Conservation (phyloP, 306 rosid genomes). For the Hippophae rhamnoides region DNA sequence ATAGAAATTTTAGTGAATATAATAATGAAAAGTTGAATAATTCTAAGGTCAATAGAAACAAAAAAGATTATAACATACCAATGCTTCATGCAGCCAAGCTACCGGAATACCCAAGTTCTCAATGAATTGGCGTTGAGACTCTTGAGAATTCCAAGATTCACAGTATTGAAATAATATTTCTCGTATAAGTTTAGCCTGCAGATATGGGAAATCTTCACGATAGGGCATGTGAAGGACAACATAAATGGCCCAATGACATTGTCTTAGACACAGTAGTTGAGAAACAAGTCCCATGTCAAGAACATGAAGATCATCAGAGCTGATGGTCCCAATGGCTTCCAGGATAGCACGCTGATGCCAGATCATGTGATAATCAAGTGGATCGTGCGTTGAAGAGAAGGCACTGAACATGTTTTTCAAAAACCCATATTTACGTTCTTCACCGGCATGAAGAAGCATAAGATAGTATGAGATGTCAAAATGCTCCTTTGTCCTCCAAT, state of each 20-base stretch:
- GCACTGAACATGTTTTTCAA: constrained; percentile 82
- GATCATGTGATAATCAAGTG: constrained; percentile 93
- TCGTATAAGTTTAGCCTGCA: constrained; percentile 69
- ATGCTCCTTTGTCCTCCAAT: constrained; percentile 32
- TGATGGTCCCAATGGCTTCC: constrained; percentile 83
- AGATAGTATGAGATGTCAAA: constrained; percentile 85
- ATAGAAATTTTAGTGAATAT: constrained; percentile 4
- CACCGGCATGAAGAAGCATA: constrained; percentile 85
- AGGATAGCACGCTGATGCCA: constrained; percentile 88
- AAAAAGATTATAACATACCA: constrained; percentile 43
- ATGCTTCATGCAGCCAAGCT: constrained; percentile 90
- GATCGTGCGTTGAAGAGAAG: constrained; percentile 80
- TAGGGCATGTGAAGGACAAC: constrained; percentile 83
- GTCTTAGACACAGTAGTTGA: constrained; percentile 70
- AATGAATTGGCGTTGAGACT: constrained; percentile 62
- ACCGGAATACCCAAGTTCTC: constrained; percentile 78
- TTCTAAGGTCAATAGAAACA: not conserved
- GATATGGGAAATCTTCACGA: constrained; percentile 69
- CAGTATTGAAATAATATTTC: constrained; percentile 94
- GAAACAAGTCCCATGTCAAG: constrained; percentile 83
- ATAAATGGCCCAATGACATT: constrained; percentile 97
- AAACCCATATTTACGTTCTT: constrained; percentile 41
- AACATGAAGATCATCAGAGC: constrained; percentile 74
- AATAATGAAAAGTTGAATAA: too few relatives aligned
- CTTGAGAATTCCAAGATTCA: constrained; percentile 87